Evolutionary conservation across 805 yeast species (phyloP), one percentile per base, ranked within the genome.

Genomic region (Barnettozyma salicaria): DNA sequence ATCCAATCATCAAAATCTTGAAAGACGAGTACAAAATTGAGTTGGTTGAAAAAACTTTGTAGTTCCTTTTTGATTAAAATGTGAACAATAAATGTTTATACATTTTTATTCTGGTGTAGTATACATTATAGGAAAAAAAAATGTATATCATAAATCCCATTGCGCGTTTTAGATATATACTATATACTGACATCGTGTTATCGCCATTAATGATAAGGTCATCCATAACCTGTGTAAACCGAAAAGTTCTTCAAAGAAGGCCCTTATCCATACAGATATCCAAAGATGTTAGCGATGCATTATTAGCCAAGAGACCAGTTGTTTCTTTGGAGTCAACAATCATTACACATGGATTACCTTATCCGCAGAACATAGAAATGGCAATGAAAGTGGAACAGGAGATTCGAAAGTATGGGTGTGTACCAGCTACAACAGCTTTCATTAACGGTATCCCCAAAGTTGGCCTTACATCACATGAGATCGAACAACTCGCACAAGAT

Each of bases 261-360:
- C 35, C 27, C 27, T 36, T 48, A 32, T 31, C 47, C 3, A n/a
- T 60, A 4, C 37, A 40, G n/a, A 27, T 59, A 2, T 52, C 65
- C 0, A 44, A 55, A 9, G 94, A 83, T 46, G 71, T 87, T 12
- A 50, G 55, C 42, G 77, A 78, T 42, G 95, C 95, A 0, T 49
- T 86, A 13, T 46, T 48, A 10, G 68, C 68, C 3, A 67, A 69
- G 14, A 59, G 44, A 25, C 95, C 96, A 0, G 75, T 87, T 6
- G 92, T 88, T 4, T 80, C 96, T 0, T 63, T 87, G 12, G 96
- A 88, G 54, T 78, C 88, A 17, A 87, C 96, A 7, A 88, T 87
- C 50, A 75, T 88, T 47, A 81, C 95, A 6, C 96, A 87, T 61
- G 96, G 96, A 1, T 67, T 87, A 27, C 95, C 96, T 4, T 82